Evolutionary conservation across 176 grass and related monocot species (phyloP), one percentile per base, ranked within the genome.

Genomic region (Carex scoparia): DNA sequence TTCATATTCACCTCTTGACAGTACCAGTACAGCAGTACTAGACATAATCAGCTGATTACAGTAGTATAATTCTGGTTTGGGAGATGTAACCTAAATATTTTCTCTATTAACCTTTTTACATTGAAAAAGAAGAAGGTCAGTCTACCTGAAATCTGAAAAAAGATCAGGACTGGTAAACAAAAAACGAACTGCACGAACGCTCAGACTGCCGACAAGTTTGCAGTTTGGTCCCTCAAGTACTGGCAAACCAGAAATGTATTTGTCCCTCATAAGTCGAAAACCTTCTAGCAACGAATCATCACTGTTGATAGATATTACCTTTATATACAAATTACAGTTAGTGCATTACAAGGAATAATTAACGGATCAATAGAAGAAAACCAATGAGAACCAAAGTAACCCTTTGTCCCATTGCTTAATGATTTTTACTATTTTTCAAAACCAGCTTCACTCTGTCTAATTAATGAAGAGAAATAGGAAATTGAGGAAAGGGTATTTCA

Each of bases 251-350:
- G 91, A 91, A 49, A 99, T 92, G 67, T 86, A 81, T 81, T 92
- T 95, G 80, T 95, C 91, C 85, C 86, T 94, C 96, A 99, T 99
- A 65, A 86, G 87, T 68, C 90, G 94, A 87, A 95, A 99, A 63
- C 88, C 96, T 84, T 95, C 91, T 51, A 99, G 83, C 48, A 99
- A 90, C 35, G 92, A 59, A 86, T 95, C 90, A 85, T 94, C 88
- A 79, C 93, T 87, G 37, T 91, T 94, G 46, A 99, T 84, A 2
- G 89, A 92, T 79, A 94, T 89, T 83, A 99, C 93, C 96, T 99
- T 84, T 81, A 46, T 83, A n/a, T 48, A 79, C 62, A 89, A 23
- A 86, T 15, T 42, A 83, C 48, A 46, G 82, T 16, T 82, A 54
- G 8, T 72, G 63, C 40, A 63, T 49, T 65, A 55, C 63, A 83